Evolutionary conservation across 2,329 filamentous ascomycete species (phyloP), one percentile per base, ranked within the genome.

Genomic region (Curvularia hawaiiensis): DNA sequence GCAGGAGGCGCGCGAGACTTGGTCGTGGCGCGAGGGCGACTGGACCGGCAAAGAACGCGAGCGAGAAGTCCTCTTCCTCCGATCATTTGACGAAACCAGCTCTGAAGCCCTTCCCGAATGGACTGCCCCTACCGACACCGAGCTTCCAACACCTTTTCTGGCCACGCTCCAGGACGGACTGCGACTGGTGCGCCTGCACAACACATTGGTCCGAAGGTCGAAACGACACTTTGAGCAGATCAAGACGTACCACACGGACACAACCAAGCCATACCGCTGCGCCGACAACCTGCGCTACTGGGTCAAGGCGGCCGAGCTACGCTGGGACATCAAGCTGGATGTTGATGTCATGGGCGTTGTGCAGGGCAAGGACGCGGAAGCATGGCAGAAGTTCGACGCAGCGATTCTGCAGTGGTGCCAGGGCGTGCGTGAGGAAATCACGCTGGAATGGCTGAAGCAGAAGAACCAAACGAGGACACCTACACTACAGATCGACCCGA

Each of bases 271-370:
- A 0, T 99, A 99, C 75, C 89, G 95, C 48, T 89, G 89, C 61
- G 92, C 93, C 3, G 95, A 99, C 67, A 99, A 99, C 75, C 83
- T 99, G 60, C 87, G 92, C 40, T 99, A 90, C 81, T 99, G 95
- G 94, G 85, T 90, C 77, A 99, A 99, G 80, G 95, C 94, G 1
- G 92, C 93, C 8, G 93, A 99, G 79, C 82, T 98, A 57, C 87
- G 95, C 54, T 99, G 94, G 88, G 95, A 98, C 77, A 85, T 93
- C 39, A 85, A 90, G 65, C 82, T 98, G 50, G 86, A 89, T 62
- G 83, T 97, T 52, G 92, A 97, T 70, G 91, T 94, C 22, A 88
- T 96, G 77, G 92, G 89, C 28, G 85, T 97, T 8, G 93, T 97
- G 22, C 90, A 93, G 71, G 89, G 88, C 70, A 88, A 83, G 58